A percentile compares a stretch with the other conserved stretches of the same genome.
phyloP scores from a whole-genome alignment of 139 green algal species.

The Closterium sp. region DNA sequence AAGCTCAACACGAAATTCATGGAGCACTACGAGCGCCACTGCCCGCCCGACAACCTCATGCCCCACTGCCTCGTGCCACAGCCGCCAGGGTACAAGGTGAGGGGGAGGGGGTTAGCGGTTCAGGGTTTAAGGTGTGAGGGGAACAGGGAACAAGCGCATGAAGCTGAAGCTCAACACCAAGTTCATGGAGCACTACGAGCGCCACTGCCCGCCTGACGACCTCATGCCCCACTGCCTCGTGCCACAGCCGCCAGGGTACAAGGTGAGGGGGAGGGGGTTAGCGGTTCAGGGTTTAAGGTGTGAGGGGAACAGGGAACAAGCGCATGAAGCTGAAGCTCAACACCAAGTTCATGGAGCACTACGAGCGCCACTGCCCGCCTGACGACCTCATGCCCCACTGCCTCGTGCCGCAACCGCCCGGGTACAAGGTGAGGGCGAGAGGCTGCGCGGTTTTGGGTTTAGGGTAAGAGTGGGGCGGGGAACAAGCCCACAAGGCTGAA shows the following conservation, averaged over 20 bases:
- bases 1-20: not conserved
- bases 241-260: constrained; percentile 12
- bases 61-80: constrained; percentile 23
- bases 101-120: not conserved
- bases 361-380: constrained; percentile 29
- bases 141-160: not conserved
- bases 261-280: not conserved
- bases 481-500: not conserved
- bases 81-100: constrained; percentile 30
- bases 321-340: constrained; percentile 14
- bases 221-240: constrained; percentile 13
- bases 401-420: not conserved
- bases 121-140: not conserved
- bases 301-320: not conserved
- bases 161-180: constrained; percentile 10
- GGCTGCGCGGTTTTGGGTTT: not conserved
- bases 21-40: constrained; percentile 42
- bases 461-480: not conserved
- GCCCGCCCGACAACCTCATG: constrained; percentile 1
- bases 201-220: constrained; percentile 17
- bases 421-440: not conserved
- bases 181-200: constrained; percentile 30
- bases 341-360: constrained; percentile 15
- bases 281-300: not conserved
- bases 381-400: constrained; percentile 8